Conservation (phyloP, 1,284 basidiomycete genomes). For the Leccinum griseonigrum region DNA sequence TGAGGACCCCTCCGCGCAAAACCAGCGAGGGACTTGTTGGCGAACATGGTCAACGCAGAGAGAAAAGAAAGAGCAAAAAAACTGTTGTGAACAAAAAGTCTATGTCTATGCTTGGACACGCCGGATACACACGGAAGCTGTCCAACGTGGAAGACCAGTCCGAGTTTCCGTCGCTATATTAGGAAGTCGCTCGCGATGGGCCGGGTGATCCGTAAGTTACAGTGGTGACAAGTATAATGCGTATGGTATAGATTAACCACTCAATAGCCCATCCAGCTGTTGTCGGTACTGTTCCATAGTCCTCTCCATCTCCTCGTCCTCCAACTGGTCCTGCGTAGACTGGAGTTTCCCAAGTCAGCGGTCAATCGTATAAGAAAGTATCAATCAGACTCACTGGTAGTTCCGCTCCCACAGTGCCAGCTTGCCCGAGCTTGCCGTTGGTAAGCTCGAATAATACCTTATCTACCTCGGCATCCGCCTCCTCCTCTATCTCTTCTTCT, state of each 20-base stretch:
- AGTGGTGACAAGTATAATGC: neutral
- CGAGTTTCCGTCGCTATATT: constrained; percentile 6
- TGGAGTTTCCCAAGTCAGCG: constrained; percentile 26
- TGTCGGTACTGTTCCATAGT: constrained; percentile 87
- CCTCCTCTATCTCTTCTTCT: constrained; percentile 93
- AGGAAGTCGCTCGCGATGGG: constrained; percentile 4
- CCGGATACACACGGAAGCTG: constrained; percentile 25
- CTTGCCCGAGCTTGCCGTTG: constrained; percentile 90
- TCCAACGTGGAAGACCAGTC: constrained; percentile 19
- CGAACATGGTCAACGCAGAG: constrained; percentile 46
- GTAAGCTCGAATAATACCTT: constrained; percentile 96
- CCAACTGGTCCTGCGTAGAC: constrained; percentile 56
- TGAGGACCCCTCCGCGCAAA: constrained; percentile 48
- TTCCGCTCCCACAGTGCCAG: constrained; percentile 68
- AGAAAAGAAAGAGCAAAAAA: constrained; percentile 3
- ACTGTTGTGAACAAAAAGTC: constrained; percentile 11
- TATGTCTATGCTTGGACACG: neutral
- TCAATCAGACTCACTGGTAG: constrained; percentile 65
- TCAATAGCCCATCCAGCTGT: constrained; percentile 82
- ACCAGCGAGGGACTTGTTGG: constrained; percentile 52
- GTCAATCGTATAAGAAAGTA: constrained; percentile 2
- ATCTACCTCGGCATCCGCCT: constrained; percentile 96
- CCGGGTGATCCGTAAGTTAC: constrained; percentile 11
- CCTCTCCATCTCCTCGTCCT: constrained; percentile 80
- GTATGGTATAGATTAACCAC: constrained; percentile 46